phyloP scores from a whole-genome alignment of 495 filamentous ascomycete genomes.

The Acidiella bohemica region DNA sequence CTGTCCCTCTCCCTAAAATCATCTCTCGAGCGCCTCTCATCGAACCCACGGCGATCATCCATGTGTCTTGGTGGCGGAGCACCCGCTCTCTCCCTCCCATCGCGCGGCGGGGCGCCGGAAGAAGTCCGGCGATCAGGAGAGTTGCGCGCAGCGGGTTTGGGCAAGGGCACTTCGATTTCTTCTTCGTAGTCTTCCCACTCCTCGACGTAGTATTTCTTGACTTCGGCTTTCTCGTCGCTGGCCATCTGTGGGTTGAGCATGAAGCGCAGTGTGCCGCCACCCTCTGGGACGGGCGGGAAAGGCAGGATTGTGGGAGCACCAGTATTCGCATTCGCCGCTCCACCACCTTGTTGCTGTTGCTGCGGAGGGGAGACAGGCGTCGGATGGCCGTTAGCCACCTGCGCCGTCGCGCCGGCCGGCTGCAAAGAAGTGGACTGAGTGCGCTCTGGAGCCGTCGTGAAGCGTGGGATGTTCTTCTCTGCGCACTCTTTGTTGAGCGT shows the following conservation, averaged over 20 bases:
- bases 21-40: constrained; percentile 2
- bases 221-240: constrained; percentile 50
- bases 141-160: no score
- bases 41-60: no score
- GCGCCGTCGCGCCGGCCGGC: constrained; percentile 24
- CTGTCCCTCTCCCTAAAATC: constrained; percentile 2
- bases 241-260: constrained; percentile 75
- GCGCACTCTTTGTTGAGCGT: constrained; percentile 64
- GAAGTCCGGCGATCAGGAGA: no score
- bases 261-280: constrained; percentile 63
- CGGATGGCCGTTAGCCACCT: constrained; percentile 22
- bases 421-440: constrained; percentile 11
- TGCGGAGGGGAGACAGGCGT: constrained; percentile 14
- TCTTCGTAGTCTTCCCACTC: constrained; percentile 68
- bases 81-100: not conserved
- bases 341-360: no score
- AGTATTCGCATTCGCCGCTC: constrained; percentile 2
- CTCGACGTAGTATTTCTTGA: constrained; percentile 54
- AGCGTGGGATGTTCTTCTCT: constrained; percentile 39
- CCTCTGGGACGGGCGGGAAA: constrained; percentile 18
- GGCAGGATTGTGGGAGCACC: not conserved
- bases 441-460: constrained; percentile 26
- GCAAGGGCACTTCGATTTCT: constrained; percentile 40
- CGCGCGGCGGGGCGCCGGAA: no score
- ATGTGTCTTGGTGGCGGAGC: no score